phyloP scores from a whole-genome alignment of 257 asterid genomes.

The Solanum paucissectum region DNA sequence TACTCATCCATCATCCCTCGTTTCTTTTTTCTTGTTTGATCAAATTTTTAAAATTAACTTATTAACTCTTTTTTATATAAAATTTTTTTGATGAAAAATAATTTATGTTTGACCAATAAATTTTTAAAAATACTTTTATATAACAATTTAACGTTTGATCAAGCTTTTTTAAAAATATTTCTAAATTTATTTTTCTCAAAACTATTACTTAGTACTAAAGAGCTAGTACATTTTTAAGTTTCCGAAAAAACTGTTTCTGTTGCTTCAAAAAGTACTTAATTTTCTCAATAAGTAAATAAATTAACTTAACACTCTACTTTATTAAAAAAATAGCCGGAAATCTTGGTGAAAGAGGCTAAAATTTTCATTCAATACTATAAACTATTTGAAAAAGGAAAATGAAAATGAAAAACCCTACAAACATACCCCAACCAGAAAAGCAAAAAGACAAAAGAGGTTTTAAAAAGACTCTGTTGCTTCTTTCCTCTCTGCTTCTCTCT shows the following conservation, averaged over 20 bases:
- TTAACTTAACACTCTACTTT: neutral
- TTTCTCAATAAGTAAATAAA: neutral
- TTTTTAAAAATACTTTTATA: neutral
- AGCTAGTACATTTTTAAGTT: neutral
- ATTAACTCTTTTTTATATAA: no score
- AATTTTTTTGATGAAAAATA: neutral
- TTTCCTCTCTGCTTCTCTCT: neutral
- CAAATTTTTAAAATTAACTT: neutral
- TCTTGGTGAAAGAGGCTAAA: neutral
- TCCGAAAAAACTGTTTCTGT: neutral
- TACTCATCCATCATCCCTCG: neutral
- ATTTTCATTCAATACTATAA: neutral
- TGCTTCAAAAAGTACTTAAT: neutral
- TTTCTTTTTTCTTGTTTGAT: neutral
- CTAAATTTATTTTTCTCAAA: neutral
- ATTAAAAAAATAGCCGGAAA: neutral
- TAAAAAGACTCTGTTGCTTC: neutral
- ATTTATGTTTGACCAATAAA: no score
- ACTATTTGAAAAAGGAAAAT: neutral
- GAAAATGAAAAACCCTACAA: neutral
- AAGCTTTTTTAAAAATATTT: neutral
- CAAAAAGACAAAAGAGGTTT: neutral
- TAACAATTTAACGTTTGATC: neutral
- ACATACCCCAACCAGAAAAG: neutral
- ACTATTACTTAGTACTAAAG: no score